Evolutionary conservation across 768 basidiomycete species (phyloP), one percentile per base, ranked within the genome.

Genomic region (Kwoniella europaea): DNA sequence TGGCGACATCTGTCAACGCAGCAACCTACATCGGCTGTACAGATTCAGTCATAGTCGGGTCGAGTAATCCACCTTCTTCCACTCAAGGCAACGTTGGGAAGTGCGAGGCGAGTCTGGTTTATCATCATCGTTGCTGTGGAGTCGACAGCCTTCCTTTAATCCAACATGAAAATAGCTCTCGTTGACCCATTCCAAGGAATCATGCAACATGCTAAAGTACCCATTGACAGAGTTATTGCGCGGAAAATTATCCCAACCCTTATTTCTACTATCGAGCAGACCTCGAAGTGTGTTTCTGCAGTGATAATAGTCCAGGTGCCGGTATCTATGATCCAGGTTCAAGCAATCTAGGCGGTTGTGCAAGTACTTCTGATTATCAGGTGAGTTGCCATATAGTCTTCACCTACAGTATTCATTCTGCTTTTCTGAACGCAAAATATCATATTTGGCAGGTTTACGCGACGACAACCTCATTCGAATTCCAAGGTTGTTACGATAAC

Each of bases 291-390:
- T 55, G 54, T 55, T 55, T 55, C n/a, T 55, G 54, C n/a, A n/a
- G n/a, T 10, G 54, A 55, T 10, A 3, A 1, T 55, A 15, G 15
- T 20, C 54, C 54, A 4, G 54, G 4, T n/a, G 54, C 54, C 3
- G 54, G 54, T 16, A 24, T n/a, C 10, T 55, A 55, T 20, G 54
- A 15, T 15, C 2, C 13, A n/a, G 54, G 54, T 55, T 15, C n/a
- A 55, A 20, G n/a, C n/a, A 10, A 55, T n/a, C 54, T 15, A 55
- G 61, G 61, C 15, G 61, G 46, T 29, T 46, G 61, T 27, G 61
- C 44, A 4, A n/a, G 20, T 22, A 63, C 22, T 50, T 44, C 20
- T 41, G 44, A 63, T 63, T 63, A 63, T 50, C 61, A 12, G 9
- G 44, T 63, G 22, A 50, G 61, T 63, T 1, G 27, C 27, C 27